Conservation (phyloP, 1,284 basidiomycete genomes). For the Pisolithus thermaeus region DNA sequence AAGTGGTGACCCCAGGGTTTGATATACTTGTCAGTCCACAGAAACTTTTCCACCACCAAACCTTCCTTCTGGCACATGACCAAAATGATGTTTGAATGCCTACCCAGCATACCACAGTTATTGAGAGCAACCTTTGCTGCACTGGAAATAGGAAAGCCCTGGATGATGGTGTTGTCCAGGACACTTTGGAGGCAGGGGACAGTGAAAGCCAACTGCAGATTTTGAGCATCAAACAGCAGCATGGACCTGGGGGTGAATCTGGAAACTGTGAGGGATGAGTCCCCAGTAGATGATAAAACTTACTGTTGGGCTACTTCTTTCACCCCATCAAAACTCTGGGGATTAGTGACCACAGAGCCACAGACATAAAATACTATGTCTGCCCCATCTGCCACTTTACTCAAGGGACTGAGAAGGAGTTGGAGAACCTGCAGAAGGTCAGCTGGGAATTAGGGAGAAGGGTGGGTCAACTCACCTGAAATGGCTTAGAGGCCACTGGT, state of each 20-base stretch:
- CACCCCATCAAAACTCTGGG: not conserved
- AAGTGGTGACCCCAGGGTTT: no score
- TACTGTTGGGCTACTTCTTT: not conserved
- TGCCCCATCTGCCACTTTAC: not conserved
- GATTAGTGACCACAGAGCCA: not conserved
- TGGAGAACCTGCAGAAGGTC: not conserved
- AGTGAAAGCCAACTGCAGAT: not conserved
- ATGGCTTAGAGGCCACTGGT: not conserved
- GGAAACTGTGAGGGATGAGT: not conserved
- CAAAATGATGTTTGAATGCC: not conserved
- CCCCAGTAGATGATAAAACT: not conserved
- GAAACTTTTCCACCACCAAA: not conserved
- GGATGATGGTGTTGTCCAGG: not conserved
- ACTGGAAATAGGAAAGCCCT: not conserved
- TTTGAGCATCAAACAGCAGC: not conserved
- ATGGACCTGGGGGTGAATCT: not conserved
- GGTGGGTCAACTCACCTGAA: not conserved
- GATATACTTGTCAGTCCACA: not conserved
- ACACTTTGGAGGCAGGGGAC: not conserved
- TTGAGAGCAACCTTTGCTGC: not conserved
- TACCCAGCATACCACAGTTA: not conserved
- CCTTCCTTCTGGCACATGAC: not conserved
- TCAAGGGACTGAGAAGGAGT: not conserved
- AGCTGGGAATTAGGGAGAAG: not conserved
- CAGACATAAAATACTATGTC: not conserved